Conservation (phyloP, 352 stramenopile genomes). For the Pythium scleroteichum region DNA sequence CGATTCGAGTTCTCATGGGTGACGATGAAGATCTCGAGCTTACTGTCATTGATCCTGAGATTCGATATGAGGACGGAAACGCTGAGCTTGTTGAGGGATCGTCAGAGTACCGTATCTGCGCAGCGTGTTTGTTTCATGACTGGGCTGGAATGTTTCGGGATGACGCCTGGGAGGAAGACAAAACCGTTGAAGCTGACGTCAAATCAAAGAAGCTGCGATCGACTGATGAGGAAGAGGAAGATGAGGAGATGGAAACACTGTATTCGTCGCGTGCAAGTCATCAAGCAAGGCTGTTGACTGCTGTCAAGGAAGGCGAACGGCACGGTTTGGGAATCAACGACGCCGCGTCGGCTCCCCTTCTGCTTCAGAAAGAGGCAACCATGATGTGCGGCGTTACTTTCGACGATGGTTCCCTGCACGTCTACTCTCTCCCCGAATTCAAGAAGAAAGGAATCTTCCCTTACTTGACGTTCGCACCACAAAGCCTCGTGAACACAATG, state of each 20-base stretch:
- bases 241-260: conserved; percentile 74
- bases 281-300: conserved; percentile 28
- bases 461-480: conserved; percentile 80
- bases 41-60: conserved; percentile 75
- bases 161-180: conserved; percentile 57
- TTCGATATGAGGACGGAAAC: conserved; percentile 51
- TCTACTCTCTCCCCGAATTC: conserved; percentile 85
- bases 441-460: conserved; percentile 79
- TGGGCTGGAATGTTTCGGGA: conserved; percentile 82
- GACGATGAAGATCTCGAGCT: conserved; percentile 83
- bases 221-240: conserved; percentile 40
- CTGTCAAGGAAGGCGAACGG: conserved; percentile 24
- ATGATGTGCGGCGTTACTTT: conserved; percentile 87
- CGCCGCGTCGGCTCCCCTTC: conserved; percentile 54
- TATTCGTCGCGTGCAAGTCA: conserved; percentile 56
- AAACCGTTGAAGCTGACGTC: conserved; percentile 32
- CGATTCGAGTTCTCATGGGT: conserved; percentile 77
- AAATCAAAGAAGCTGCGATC: conserved; percentile 24
- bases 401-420: conserved; percentile 76
- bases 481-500: conserved; percentile 77
- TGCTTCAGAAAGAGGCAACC: conserved; percentile 49
- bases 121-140: conserved; percentile 82
- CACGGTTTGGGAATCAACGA: conserved; percentile 31
- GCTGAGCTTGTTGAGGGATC: conserved; percentile 23
- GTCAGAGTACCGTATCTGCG: conserved; percentile 43